Evolutionary conservation across 495 filamentous ascomycete genomes (phyloP), one percentile per base, ranked within the genome.

Genomic region (Penicillium paxilli): DNA sequence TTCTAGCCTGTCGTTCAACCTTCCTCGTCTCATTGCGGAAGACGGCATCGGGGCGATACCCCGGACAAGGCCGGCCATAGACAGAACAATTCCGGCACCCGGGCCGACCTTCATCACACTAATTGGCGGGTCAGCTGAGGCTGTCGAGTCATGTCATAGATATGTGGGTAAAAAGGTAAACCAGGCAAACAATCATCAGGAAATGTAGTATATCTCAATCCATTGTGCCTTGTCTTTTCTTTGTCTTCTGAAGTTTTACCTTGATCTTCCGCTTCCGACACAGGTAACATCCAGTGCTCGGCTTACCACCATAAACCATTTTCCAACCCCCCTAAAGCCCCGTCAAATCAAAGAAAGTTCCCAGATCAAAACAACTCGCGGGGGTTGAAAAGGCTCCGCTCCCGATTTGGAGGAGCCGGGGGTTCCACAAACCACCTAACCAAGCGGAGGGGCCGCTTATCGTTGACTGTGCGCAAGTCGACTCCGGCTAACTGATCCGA

Each of bases 231-330:
- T 28, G 5, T 11, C 26, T 28, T 28, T 28, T 44, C n/a, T n/a
- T n/a, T n/a, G n/a, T n/a, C n/a, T n/a, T n/a, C n/a, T n/a, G n/a
- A n/a, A n/a, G n/a, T 63, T 63, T 56, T 71, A 76, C 75, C 73
- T 76, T 78, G 54, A 78, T 76, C 61, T 76, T 78, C 47, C 73
- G 68, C 51, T 70, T 75, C 57, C 75, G 75, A 62, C 75, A 78
- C 57, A 75, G 55, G 62, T 74, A 59, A 67, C 75, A 78, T 59
- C 75, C 75, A 24, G 71, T 75, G 58, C 75, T 78, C 21, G 73
- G 72, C 44, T 72, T 76, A 10, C 72, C 75, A 37, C 67, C 70
- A 65, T 76, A 78, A 17, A 78, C 75, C 75, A 78, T 78, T 52
- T 38, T 58, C 70, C 51, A 59, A 2, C 19, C 20, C 21, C 40